These are phyloP conservation scores for Lepidium sativum DNA, from an alignment of 345 rosid species.

Conservation along the genomic window DNA sequence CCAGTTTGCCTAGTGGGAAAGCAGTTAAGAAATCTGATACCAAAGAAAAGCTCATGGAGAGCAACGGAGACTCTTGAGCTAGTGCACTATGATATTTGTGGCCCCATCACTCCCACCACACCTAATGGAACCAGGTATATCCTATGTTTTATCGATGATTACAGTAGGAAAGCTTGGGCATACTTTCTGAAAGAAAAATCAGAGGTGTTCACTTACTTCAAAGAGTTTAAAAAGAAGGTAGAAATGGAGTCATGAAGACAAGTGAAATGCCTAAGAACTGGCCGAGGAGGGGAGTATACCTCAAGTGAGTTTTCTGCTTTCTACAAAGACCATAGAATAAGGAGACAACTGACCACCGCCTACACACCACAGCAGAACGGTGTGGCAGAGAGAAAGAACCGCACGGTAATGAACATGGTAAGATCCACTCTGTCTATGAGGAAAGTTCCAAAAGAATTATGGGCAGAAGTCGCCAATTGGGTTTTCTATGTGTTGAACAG, in stretches of 20 bases:
- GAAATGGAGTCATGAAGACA: neutral
- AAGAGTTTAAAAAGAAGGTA: neutral
- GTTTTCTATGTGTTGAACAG: no score
- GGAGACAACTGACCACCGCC: neutral
- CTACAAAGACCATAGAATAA: neutral
- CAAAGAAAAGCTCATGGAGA: neutral
- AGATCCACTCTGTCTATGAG: no score
- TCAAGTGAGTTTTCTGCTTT: neutral
- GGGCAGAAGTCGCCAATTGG: no score
- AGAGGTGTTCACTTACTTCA: neutral
- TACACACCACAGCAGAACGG: neutral
- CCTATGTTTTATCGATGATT: neutral
- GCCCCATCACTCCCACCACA: neutral
- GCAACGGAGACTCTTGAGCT: neutral
- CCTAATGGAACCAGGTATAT: neutral
- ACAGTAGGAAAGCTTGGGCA: neutral
- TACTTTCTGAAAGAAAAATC: no score
- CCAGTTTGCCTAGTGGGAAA: neutral
- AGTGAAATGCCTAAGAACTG: neutral
- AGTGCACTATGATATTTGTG: no score
- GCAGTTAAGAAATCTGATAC: neutral
- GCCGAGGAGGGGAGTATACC: neutral
- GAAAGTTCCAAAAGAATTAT: no score
- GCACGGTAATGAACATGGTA: no score
- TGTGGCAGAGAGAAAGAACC: no score